Base-by-base conservation (phyloP, 805 yeast genomes). In the Saturnispora diversa region DNA sequence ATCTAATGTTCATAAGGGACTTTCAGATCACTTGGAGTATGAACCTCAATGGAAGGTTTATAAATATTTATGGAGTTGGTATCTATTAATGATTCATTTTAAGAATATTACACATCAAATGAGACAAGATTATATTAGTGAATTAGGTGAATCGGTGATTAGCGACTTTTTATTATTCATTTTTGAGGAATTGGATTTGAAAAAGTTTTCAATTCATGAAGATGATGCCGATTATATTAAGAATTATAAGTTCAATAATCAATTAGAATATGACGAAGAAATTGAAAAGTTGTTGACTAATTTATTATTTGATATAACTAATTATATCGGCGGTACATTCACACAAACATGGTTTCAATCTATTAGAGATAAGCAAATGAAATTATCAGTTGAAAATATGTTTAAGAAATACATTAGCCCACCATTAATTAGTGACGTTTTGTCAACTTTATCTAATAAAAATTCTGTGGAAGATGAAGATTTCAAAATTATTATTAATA, bases 341-440 rank as follows among this genome's bases (percentile, higher is more conserved):
- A 72, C 72, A 2, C 81, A 78, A 50, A 58, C 60, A 11, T 88
- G 95, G 95, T 87, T 69, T 62, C 65, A 74, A 40, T 74, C 74
- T 13, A 67, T 86, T 25, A 72, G 86, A 48, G 83, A 83, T 53
- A 72, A 77, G 42, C 81, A 80, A 34, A 59, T 75, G 45, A 83
- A 80, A 50, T 54, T 65, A 6, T 64, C 66, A 28, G 66, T 84
- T 34, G 90, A 83, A 43, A 70, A 65, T 36, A 80, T 83, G 49
- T 74, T 88, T 1, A 63, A 69, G 22, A 68, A 66, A 28, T 68
- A 63, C 47, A 70, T 88, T 20, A 80, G 94, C 2, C 85, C 88
- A 4, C 53, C 66, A 2, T 59, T 88, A 29, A 72, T 85, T 13
- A 59, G 67, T 6, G 68, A 70, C 25, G 83, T 84, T 45, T 56